These are phyloP conservation scores for Botryotinia convoluta DNA, from an alignment of 2,329 filamentous ascomycete species.

Conservation along the genomic window DNA sequence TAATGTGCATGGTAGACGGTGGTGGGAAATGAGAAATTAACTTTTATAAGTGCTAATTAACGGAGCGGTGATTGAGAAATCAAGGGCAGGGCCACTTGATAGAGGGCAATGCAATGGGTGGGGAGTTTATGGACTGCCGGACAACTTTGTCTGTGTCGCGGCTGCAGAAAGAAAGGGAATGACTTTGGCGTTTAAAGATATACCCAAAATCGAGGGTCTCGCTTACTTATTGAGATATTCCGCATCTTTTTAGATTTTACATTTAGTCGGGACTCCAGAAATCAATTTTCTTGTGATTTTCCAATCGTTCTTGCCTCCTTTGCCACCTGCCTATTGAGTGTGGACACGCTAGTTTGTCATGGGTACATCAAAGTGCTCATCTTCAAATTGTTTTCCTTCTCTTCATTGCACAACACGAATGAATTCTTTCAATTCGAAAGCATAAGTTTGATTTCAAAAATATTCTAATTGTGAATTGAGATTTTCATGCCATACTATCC, in stretches of 20 bases:
- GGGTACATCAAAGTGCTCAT: not conserved
- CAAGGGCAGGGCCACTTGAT: too few relatives aligned
- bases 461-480: not conserved
- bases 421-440: fast-evolving
- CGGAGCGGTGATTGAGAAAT: fast-evolving
- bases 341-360: not conserved
- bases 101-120: too few relatives aligned
- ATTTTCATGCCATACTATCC: not conserved
- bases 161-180: too few relatives aligned
- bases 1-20: slow-evolving; percentile 26
- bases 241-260: not conserved
- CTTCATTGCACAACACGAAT: not conserved
- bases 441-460: not conserved
- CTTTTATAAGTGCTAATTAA: slow-evolving; percentile 25
- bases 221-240: not conserved
- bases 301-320: not conserved
- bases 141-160: not conserved
- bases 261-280: not conserved
- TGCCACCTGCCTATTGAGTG: too few relatives aligned
- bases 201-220: not conserved
- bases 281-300: not conserved
- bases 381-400: too few relatives aligned
- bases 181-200: not conserved
- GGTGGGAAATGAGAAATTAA: slow-evolving; percentile 32
- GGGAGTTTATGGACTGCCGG: not conserved